These are phyloP conservation scores for Monosporascus sp. DNA, from an alignment of 2,329 filamentous ascomycete species.

Conservation along the genomic window DNA sequence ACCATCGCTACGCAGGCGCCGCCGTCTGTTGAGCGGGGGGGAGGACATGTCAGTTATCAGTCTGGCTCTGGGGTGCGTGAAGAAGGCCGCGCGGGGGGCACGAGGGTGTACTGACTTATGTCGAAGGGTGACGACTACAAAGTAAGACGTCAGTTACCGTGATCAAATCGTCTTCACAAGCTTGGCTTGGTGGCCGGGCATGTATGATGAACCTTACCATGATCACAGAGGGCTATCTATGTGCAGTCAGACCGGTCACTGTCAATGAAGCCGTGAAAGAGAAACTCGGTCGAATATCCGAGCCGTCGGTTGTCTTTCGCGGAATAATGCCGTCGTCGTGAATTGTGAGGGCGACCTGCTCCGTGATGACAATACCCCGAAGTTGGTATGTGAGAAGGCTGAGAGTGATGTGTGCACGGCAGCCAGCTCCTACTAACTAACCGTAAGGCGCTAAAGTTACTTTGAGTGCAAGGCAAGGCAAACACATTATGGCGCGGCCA, in stretches of 20 bases:
- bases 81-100: conserved; percentile 7
- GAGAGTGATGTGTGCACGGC: background rate
- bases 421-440: conserved; percentile 7
- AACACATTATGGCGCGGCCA: conserved; percentile 34
- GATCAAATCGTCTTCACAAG: conserved; percentile 11
- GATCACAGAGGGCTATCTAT: conserved; percentile 3
- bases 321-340: background rate
- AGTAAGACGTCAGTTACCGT: conserved; percentile 25
- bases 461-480: conserved; percentile 29
- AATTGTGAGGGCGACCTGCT: background rate
- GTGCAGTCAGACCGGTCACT: no score
- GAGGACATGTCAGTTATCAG: background rate
- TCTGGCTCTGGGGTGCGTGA: conserved; percentile 3
- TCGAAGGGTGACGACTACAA: conserved; percentile 82
- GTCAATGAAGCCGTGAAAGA: conserved; percentile 9
- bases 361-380: background rate
- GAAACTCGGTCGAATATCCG: conserved; percentile 1
- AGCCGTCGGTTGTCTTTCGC: background rate
- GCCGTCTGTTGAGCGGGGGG: conserved; percentile 51
- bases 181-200: conserved; percentile 2
- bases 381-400: background rate
- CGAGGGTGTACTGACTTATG: conserved; percentile 65
- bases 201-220: conserved; percentile 27
- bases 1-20: conserved; percentile 98
- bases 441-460: background rate